phyloP scores from a whole-genome alignment of 352 stramenopile genomes.

The Aphanomyces invadans region DNA sequence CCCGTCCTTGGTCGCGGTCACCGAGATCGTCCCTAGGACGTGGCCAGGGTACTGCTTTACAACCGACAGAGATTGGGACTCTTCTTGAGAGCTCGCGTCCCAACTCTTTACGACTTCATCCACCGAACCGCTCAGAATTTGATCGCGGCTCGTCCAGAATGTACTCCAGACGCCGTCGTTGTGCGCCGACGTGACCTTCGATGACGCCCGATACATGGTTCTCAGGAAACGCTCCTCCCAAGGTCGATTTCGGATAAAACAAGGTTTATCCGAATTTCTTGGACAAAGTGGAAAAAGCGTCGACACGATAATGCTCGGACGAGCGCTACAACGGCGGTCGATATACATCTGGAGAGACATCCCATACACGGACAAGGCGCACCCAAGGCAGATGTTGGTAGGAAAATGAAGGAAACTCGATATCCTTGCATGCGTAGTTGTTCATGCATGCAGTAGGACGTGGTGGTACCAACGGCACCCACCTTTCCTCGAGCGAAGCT shows the following conservation, averaged over 20 bases:
- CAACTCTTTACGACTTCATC: constrained; percentile 83
- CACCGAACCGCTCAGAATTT: constrained; percentile 81
- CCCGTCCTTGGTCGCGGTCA: constrained; percentile 71
- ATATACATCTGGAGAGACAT: constrained; percentile 55
- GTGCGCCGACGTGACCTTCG: constrained; percentile 77
- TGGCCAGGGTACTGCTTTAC: constrained; percentile 79
- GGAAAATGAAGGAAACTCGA: not conserved
- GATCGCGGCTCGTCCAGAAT: constrained; percentile 81
- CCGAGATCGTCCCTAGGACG: constrained; percentile 78
- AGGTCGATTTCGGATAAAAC: constrained; percentile 1
- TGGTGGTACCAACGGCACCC: constrained; percentile 40
- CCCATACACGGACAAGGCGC: constrained; percentile 37
- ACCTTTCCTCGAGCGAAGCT: constrained; percentile 30
- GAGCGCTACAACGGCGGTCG: not conserved
- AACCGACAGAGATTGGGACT: constrained; percentile 51
- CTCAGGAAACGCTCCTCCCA: constrained; percentile 2
- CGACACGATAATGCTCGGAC: not conserved
- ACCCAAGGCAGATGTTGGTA: constrained; percentile 47
- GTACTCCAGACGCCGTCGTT: constrained; percentile 85
- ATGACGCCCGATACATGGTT: constrained; percentile 49
- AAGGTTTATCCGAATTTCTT: not conserved
- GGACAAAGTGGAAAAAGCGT: too few species aligned
- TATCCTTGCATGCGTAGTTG: not conserved
- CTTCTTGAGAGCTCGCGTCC: constrained; percentile 28
- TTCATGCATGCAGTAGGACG: constrained; percentile 34